phyloP scores from a whole-genome alignment of 805 yeast genomes.

The Wickerhamomyces silvicola region DNA sequence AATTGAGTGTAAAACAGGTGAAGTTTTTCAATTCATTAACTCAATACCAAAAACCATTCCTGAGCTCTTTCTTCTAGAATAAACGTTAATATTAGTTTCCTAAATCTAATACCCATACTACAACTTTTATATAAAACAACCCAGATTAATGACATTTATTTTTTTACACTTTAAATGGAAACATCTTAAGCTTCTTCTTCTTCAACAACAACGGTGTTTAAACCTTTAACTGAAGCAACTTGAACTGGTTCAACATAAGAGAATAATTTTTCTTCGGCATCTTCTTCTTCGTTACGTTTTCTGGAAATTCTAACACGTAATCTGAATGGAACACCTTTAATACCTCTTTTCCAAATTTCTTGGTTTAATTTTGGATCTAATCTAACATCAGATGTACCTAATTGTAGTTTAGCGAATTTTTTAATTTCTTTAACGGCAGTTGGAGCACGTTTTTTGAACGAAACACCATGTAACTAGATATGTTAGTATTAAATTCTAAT shows the following conservation, averaged over 20 bases:
- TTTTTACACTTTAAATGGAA: too few relatives aligned
- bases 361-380: constrained; percentile 98
- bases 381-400: constrained; percentile 99
- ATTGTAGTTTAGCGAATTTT: constrained; percentile 96
- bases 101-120: too few relatives aligned
- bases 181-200: constrained; percentile 37
- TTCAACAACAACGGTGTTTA: constrained; percentile 95
- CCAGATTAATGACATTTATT: constrained; percentile 1
- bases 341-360: constrained; percentile 99
- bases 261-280: constrained; percentile 95
- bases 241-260: constrained; percentile 96
- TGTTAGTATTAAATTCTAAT: constrained; percentile 33
- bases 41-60: too few relatives aligned
- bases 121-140: constrained; percentile 4
- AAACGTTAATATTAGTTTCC: too few relatives aligned
- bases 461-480: constrained; percentile 86
- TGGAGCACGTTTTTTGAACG: constrained; percentile 99
- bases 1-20: too few relatives aligned
- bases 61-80: too few relatives aligned
- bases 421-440: constrained; percentile 98
- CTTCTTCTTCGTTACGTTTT: constrained; percentile 99
- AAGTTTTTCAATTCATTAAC: too few relatives aligned
- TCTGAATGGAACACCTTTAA: constrained; percentile 98
- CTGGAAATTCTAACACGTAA: constrained; percentile 97
- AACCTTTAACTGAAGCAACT: constrained; percentile 95